Percentiles rank a stretch among this genome's conserved stretches.
Conservation (phyloP, 495 filamentous ascomycete species). For the Penicillium goetzii region DNA sequence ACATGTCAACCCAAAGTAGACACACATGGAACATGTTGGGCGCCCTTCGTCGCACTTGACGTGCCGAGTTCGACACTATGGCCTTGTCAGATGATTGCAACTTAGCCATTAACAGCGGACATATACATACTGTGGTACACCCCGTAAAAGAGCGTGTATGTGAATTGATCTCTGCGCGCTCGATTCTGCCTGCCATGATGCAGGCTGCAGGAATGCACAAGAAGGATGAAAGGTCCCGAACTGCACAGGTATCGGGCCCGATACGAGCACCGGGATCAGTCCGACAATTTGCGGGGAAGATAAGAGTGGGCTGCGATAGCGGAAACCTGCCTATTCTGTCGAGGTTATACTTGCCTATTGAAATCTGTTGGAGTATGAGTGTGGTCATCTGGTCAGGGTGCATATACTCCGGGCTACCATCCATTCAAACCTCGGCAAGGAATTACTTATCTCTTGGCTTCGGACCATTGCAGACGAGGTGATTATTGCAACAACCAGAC, state of each 20-base stretch:
- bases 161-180: slow-evolving; percentile 8
- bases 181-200: slow-evolving; percentile 11
- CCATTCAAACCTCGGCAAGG: not conserved
- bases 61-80: slow-evolving; percentile 32
- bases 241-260: slow-evolving; percentile 5
- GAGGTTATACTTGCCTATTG: slow-evolving; percentile 18
- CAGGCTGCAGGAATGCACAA: slow-evolving; percentile 3
- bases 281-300: slow-evolving; percentile 1
- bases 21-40: slow-evolving; percentile 32
- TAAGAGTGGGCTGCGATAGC: slow-evolving; percentile 10
- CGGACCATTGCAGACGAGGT: not conserved
- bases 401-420: not conserved
- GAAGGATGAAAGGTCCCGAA: not conserved
- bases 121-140: slow-evolving; percentile 21
- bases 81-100: not conserved
- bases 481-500: not conserved
- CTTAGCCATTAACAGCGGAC: not conserved
- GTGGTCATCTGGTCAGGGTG: not conserved
- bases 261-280: not conserved
- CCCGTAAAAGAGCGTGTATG: slow-evolving; percentile 27
- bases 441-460: not conserved
- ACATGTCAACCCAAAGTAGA: slow-evolving; percentile 18
- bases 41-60: slow-evolving; percentile 35
- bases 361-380: not conserved
- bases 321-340: slow-evolving; percentile 22